These are phyloP conservation scores for Massariosphaeria phaeospora DNA, from an alignment of 495 filamentous ascomycete genomes.

Conservation along the genomic window DNA sequence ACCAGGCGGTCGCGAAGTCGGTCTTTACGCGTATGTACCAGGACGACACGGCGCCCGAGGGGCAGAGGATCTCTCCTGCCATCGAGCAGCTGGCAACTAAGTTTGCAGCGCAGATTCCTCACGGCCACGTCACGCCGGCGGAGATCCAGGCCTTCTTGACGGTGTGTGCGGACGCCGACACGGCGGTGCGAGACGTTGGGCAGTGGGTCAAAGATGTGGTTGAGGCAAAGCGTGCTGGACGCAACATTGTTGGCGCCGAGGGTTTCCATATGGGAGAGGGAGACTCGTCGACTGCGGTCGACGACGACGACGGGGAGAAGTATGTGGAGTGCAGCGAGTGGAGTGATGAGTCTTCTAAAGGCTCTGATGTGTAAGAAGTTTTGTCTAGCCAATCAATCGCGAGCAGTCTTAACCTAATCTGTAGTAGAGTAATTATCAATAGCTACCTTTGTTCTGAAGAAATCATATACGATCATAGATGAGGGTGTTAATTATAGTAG, in stretches of 20 bases:
- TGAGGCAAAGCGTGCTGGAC: slow-evolving; percentile 37
- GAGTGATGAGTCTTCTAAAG: too few relatives aligned
- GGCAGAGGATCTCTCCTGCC: slow-evolving; percentile 36
- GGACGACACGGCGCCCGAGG: slow-evolving; percentile 36
- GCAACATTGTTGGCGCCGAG: slow-evolving; percentile 20
- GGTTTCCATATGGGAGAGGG: too few relatives aligned
- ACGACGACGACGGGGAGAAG: too few relatives aligned
- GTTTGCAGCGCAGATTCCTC: slow-evolving; percentile 51
- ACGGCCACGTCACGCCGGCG: slow-evolving; percentile 57
- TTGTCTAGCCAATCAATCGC: too few relatives aligned
- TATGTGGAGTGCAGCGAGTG: too few relatives aligned
- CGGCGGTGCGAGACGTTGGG: slow-evolving; percentile 52
- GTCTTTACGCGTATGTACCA: slow-evolving; percentile 53
- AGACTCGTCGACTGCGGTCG: too few relatives aligned
- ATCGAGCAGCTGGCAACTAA: slow-evolving; percentile 45
- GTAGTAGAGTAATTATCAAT: too few relatives aligned
- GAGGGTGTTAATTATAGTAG: too few relatives aligned
- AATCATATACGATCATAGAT: too few relatives aligned
- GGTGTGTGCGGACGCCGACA: slow-evolving; percentile 43
- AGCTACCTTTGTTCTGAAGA: too few relatives aligned
- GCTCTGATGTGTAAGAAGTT: too few relatives aligned
- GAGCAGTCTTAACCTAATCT: too few relatives aligned
- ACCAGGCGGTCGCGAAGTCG: slow-evolving; percentile 42
- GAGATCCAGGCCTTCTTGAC: slow-evolving; percentile 61
- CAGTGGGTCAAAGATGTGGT: slow-evolving; percentile 49